phyloP scores from a whole-genome alignment of 805 yeast genomes.

The Blastobotrys chiropterorum region DNA sequence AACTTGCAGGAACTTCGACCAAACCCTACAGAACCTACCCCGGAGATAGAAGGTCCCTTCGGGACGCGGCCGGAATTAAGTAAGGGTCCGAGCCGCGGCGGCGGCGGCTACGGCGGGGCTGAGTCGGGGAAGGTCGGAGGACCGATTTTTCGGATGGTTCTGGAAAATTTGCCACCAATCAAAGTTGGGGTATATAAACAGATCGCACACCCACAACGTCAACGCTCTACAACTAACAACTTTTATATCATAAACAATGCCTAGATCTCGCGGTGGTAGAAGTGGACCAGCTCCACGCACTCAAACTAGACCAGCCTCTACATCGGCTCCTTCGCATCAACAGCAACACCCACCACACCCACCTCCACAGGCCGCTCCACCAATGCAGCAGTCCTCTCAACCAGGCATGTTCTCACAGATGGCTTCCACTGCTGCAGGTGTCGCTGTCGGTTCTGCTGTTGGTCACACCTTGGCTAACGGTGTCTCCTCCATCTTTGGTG shows the following conservation, averaged over 20 bases:
- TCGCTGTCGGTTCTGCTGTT: conserved; percentile 95
- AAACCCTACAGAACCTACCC: too few relatives aligned
- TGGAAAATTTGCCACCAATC: not conserved
- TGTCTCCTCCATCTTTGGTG: conserved; percentile 80
- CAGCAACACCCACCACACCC: conserved; percentile 43
- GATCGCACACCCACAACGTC: not conserved
- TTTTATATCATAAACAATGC: too few relatives aligned
- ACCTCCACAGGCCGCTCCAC: conserved; percentile 43
- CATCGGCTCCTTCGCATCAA: conserved; percentile 58
- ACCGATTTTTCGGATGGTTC: not conserved
- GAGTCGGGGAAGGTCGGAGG: not conserved
- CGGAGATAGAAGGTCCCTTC: too few relatives aligned
- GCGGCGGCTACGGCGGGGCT: not conserved
- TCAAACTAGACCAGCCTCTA: conserved; percentile 23
- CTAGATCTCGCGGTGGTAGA: conserved; percentile 16
- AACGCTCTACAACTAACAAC: too few relatives aligned
- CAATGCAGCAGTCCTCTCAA: conserved; percentile 38
- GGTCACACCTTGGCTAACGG: conserved; percentile 98
- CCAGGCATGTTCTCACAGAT: conserved; percentile 94
- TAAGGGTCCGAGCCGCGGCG: not conserved
- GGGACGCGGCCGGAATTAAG: too few relatives aligned
- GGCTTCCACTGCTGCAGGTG: conserved; percentile 99
- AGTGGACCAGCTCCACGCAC: conserved; percentile 16
- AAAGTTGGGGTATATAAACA: not conserved
- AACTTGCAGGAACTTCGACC: too few relatives aligned